Evolutionary conservation across 2,329 filamentous ascomycete species (phyloP).

Genomic region (Xylariaceae sp.): DNA sequence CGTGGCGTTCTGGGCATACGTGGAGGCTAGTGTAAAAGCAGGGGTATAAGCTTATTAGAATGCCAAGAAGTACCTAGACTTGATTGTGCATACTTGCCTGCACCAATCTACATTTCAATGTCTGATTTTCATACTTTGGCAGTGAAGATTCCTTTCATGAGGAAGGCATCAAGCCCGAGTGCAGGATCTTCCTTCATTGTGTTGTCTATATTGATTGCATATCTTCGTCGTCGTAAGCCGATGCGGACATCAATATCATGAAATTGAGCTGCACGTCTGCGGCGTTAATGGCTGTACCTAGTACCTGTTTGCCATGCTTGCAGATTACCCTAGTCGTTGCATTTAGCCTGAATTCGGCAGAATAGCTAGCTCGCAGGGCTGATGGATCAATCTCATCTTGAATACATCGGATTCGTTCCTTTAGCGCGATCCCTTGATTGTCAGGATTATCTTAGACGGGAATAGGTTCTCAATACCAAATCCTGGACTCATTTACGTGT

Average conservation of each 20-base stretch:
- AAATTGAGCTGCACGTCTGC: slow-evolving; percentile 2
- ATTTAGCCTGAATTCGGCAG: slow-evolving; percentile 24
- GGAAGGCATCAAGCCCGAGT: neutral
- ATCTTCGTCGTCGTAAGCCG: slow-evolving; percentile 6
- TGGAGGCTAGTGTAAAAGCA: too few species aligned
- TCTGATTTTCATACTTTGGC: neutral
- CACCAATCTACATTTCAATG: too few species aligned
- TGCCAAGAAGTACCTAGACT: too few species aligned
- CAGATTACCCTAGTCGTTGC: slow-evolving; percentile 6
- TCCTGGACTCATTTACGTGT: too few species aligned
- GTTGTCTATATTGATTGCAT: slow-evolving; percentile 7
- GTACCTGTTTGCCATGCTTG: slow-evolving; percentile 3
- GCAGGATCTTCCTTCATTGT: neutral
- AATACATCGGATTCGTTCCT: neutral
- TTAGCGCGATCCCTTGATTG: slow-evolving; percentile 3
- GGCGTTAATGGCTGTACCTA: slow-evolving; percentile 2
- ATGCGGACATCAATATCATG: neutral
- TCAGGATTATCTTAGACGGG: neutral
- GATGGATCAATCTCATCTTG: slow-evolving; percentile 3
- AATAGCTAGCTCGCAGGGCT: slow-evolving; percentile 18
- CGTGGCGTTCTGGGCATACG: too few species aligned
- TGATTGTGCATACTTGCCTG: too few species aligned
- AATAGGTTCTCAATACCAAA: too few species aligned
- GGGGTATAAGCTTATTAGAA: too few species aligned
- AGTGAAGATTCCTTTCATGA: neutral